Conservation (phyloP, 768 basidiomycete species). For the Phaeolepiota aurea region DNA sequence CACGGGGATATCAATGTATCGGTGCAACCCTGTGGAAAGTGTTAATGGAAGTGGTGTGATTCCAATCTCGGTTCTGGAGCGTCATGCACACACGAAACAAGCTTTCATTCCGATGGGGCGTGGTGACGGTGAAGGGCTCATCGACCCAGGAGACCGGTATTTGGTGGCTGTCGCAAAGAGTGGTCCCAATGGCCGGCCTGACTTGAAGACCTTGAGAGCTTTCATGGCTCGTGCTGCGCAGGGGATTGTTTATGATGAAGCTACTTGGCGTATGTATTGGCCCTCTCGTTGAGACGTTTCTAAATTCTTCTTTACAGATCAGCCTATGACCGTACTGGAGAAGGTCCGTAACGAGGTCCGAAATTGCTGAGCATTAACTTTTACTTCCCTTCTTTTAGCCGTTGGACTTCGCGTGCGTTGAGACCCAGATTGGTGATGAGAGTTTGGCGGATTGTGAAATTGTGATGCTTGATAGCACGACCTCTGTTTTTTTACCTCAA, state of each 20-base stretch:
- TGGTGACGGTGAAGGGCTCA: slow-evolving; percentile 38
- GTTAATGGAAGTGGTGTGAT: slow-evolving; percentile 42
- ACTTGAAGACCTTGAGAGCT: slow-evolving; percentile 65
- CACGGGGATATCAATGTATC: slow-evolving; percentile 74
- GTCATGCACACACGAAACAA: slow-evolving; percentile 86
- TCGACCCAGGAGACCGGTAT: slow-evolving; percentile 48
- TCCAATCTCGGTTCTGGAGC: slow-evolving; percentile 69
- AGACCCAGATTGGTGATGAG: slow-evolving; percentile 86
- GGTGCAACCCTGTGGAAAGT: slow-evolving; percentile 49
- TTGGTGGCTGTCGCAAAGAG: slow-evolving; percentile 85
- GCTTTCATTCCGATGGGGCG: slow-evolving; percentile 91
- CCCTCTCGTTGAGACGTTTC: slow-evolving; percentile 2
- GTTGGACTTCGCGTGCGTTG: slow-evolving; percentile 83
- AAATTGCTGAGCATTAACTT: slow-evolving; percentile 3
- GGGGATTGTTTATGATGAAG: slow-evolving; percentile 78
- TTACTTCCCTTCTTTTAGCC: slow-evolving; percentile 29
- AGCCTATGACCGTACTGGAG: slow-evolving; percentile 82
- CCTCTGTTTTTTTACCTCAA: too few relatives aligned
- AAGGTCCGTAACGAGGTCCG: slow-evolving; percentile 34
- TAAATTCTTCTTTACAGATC: slow-evolving; percentile 46
- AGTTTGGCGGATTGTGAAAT: slow-evolving; percentile 81
- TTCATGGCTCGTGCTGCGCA: slow-evolving; percentile 78
- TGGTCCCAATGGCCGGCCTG: slow-evolving; percentile 68
- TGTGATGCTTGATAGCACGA: slow-evolving; percentile 44
- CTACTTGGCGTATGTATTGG: slow-evolving; percentile 78